phyloP scores from a whole-genome alignment of 2,329 filamentous ascomycete genomes.

The Nemania bipapillata region DNA sequence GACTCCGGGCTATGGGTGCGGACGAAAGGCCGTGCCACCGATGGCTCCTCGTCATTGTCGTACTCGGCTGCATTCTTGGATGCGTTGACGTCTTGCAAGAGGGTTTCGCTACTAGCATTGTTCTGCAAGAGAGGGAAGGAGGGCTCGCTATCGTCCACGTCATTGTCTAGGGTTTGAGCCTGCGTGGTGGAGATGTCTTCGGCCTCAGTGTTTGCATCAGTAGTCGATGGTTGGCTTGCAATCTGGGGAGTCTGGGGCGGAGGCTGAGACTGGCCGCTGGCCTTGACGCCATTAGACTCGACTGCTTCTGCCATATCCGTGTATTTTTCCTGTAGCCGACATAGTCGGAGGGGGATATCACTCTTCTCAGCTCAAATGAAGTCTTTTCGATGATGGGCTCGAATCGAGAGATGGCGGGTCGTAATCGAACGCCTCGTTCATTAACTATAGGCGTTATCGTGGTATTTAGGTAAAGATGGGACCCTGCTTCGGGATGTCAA shows the following conservation, averaged over 20 bases:
- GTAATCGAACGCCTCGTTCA: neutral
- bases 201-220: conserved; percentile 12
- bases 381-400: neutral
- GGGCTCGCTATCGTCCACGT: conserved; percentile 40
- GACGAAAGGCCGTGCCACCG: conserved; percentile 67
- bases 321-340: neutral
- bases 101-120: conserved; percentile 54
- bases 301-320: conserved; percentile 43
- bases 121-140: conserved; percentile 58
- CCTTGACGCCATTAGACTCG: conserved; percentile 40
- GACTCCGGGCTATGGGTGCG: conserved; percentile 65
- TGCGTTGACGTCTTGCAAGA: conserved; percentile 48
- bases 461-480: neutral
- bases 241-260: conserved; percentile 36
- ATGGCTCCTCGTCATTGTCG: conserved; percentile 68
- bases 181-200: conserved; percentile 26
- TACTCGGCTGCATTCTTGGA: conserved; percentile 54
- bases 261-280: conserved; percentile 37
- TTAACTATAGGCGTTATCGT: neutral
- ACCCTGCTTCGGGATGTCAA: neutral
- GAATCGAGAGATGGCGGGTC: neutral
- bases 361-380: neutral
- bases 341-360: neutral
- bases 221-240: conserved; percentile 34
- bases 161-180: neutral